Evolutionary conservation across 2,329 filamentous ascomycete genomes (phyloP), one percentile per base, ranked within the genome.

Genomic region (Conoideocrella luteorostrata): DNA sequence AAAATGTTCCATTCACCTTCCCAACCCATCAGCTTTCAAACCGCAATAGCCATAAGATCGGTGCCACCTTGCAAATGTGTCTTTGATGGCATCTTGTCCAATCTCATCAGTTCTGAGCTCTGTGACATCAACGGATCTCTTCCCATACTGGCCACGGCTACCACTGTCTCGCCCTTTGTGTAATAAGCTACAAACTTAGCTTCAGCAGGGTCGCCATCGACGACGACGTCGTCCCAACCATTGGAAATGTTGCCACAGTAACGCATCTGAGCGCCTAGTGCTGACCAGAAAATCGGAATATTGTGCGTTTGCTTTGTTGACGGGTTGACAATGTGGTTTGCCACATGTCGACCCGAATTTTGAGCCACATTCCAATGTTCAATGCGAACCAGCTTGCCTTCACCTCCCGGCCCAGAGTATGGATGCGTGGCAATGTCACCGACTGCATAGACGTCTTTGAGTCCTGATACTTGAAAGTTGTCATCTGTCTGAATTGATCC

Each of bases 361-460:
- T 97, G 93, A 4, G 93, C 93, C 3, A 98, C 93, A 65, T 96
- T 91, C 93, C 93, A 98, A 63, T 98, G 93, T 72, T 98, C 93
- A 59, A 97, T 96, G 50, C 93, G 84, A 1, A 85, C 79, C 15
- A 76, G 74, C 35, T 74, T 74, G 49, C 86, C 88, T 13, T 84
- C 75, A 21, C 88, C 84, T 20, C 87, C 89, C 0, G 93, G 93
- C 1, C 93, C 93, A 62, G 88, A 77, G 70, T 98, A 98, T 0
- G 93, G 93, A 64, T 88, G 96, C 0, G 86, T 90, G 11, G 93
- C 90, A 49, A 98, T 97, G 61, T 98, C 93, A 41, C 91, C 91
- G 48, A 98, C 80, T 12, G 93, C 93, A 59, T 87, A 98, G 41
- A 96, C 89, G 52, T 91, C 85, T 56, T 85, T 76, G 4, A 93